phyloP scores from a whole-genome alignment of 352 stramenopile genomes.

The Phytophthora brassicae region DNA sequence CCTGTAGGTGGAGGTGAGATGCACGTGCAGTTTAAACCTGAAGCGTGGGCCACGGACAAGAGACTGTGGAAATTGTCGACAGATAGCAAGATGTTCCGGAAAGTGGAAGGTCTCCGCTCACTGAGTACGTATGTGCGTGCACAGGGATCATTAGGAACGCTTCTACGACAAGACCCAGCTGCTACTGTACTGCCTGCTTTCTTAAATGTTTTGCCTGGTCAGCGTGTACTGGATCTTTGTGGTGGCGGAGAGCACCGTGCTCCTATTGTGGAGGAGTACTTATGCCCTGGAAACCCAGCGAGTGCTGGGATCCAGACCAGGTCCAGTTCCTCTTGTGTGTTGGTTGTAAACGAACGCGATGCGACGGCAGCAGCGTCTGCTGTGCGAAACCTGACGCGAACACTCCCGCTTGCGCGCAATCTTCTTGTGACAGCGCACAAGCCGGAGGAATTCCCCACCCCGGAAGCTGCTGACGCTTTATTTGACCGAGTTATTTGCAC shows the following conservation, averaged over 20 bases:
- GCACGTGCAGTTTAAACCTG: conserved; percentile 51
- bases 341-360: conserved; percentile 82
- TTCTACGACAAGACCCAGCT: conserved; percentile 95
- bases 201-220: conserved; percentile 84
- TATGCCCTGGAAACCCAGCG: conserved; percentile 17
- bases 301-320: conserved; percentile 22
- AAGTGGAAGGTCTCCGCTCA: conserved; percentile 83
- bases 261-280: conserved; percentile 53
- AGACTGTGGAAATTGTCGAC: conserved; percentile 78
- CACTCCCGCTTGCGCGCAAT: conserved; percentile 47
- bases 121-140: conserved; percentile 93
- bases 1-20: conserved; percentile 55
- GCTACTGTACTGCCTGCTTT: conserved; percentile 96
- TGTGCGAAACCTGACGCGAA: conserved; percentile 55
- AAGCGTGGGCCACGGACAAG: conserved; percentile 70
- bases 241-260: conserved; percentile 69
- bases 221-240: conserved; percentile 77
- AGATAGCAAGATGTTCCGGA: conserved; percentile 83
- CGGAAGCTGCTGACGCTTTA: conserved; percentile 27
- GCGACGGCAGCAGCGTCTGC: conserved; percentile 51
- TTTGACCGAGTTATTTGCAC: conserved; percentile 84
- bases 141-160: conserved; percentile 83
- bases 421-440: conserved; percentile 76
- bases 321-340: conserved; percentile 14
- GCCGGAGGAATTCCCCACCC: conserved; percentile 65